Evolutionary conservation across 345 rosid genomes (phyloP).

Genomic region (Boechera divaricarpa): DNA sequence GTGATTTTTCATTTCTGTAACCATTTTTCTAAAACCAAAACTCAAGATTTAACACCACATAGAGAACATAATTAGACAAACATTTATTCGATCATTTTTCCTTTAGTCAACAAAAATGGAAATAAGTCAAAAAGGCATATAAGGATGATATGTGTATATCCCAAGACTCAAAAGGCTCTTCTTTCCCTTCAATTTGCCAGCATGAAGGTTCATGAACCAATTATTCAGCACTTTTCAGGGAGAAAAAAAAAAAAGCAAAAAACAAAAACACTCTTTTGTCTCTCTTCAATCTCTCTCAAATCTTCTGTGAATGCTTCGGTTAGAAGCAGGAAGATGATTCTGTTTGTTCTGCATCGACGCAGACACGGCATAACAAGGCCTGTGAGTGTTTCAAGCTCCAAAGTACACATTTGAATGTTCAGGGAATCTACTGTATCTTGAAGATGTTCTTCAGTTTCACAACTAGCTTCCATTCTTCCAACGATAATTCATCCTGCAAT

Average conservation of each 20-base stretch:
- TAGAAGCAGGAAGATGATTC: constrained; percentile 26
- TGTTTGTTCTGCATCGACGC: constrained; percentile 36
- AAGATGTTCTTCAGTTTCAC: constrained; percentile 75
- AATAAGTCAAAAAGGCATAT: neutral
- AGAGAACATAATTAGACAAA: neutral
- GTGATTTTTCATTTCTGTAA: neutral
- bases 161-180: constrained; percentile 28
- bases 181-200: constrained; percentile 36
- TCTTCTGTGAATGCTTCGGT: constrained; percentile 24
- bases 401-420: constrained; percentile 24
- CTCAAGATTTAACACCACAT: neutral
- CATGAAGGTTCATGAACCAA: constrained; percentile 26
- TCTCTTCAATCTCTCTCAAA: constrained; percentile 33
- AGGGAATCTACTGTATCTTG: constrained; percentile 59
- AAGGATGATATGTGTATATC: constrained; percentile 26
- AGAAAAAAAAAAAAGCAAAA: neutral
- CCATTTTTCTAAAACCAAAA: neutral
- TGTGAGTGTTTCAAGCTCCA: constrained; percentile 26
- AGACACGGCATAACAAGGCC: constrained; percentile 33
- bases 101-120: constrained; percentile 26
- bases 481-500: constrained; percentile 71
- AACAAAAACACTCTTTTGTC: constrained; percentile 5
- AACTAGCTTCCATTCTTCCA: constrained; percentile 84
- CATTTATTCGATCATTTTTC: neutral
- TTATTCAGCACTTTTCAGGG: constrained; percentile 40